Base-by-base conservation (phyloP, 805 yeast species). In the Ogataea naganishii region DNA sequence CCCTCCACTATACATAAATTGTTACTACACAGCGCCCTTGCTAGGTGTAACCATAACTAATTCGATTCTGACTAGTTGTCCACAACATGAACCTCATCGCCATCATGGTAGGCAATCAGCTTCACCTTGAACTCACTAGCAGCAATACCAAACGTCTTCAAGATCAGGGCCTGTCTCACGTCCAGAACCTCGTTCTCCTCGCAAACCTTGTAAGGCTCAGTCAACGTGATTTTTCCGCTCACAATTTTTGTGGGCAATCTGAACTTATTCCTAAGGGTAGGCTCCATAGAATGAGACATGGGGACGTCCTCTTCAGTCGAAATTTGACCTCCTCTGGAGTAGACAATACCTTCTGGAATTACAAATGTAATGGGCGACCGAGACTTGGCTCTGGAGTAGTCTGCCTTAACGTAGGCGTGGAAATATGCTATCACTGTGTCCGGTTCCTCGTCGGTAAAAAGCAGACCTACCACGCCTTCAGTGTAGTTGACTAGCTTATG, bases 81-180 rank as follows among this genome's bases (percentile, higher is more conserved):
- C 5, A 11, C 14, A n/a, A 6, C 13, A 9, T 5, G 22, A n/a
- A 51, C 57, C 28, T 50, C 57, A 32, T 83, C 85, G 35, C 70
- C 76, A 52, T 80, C 77, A 52, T 81, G 89, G 56, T 69, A 83
- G 13, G 92, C 96, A 44, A 76, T 60, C 39, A 81, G 61, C 45
- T 74, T 69, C 30, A 92, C 94, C 57, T 77, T 84, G 61, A 89
- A 92, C 51, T 83, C 86, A 26, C 96, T 71, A 33, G 86, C 85
- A 9, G 96, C 96, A 34, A 94, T 74, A 49, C 99, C 99, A 56
- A 92, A 94, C 44, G 84, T 92, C 60, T 92, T 92, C 56, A 92
- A 68, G 33, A 92, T 75, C 43, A 92, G 70, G 15, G 96, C 94
- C 62, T 92, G 94, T 48, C 81, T 80, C 29, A 88, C 92, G 57